Conservation (phyloP, 1,139 yeast species). For the Zhuliangozyma parablackwelliae region DNA sequence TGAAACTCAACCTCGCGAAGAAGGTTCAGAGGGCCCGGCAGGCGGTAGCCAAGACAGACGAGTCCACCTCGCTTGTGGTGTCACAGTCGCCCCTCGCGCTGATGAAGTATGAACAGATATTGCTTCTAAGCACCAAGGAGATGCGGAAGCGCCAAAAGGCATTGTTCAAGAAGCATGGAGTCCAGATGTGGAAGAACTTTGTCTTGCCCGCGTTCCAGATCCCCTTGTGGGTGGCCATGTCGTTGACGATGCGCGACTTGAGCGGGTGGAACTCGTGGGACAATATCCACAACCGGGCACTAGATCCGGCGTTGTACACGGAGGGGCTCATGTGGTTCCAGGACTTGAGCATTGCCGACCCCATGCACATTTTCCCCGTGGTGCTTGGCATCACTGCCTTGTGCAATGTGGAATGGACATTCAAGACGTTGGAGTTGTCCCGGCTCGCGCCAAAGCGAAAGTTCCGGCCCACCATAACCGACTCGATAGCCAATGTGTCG, state of each 20-base stretch:
- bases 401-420: constrained; percentile 74
- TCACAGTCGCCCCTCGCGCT: constrained; percentile 30
- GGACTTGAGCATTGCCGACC: constrained; percentile 61
- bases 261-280: constrained; percentile 68
- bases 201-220: constrained; percentile 74
- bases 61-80: constrained; percentile 7
- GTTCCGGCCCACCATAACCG: constrained; percentile 57
- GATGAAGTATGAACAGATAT: constrained; percentile 75
- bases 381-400: constrained; percentile 66
- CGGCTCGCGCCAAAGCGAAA: constrained; percentile 35
- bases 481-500: constrained; percentile 57
- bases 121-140: constrained; percentile 71
- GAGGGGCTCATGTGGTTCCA: constrained; percentile 60
- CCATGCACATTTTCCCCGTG: constrained; percentile 62
- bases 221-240: constrained; percentile 83
- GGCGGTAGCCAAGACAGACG: constrained; percentile 15
- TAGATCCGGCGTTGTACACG: constrained; percentile 49
- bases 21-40: constrained; percentile 38
- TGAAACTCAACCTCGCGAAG: constrained; percentile 66
- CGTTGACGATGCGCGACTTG: constrained; percentile 68
- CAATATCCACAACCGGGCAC: constrained; percentile 39
- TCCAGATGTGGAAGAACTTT: constrained; percentile 78
- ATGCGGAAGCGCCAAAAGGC: constrained; percentile 66
- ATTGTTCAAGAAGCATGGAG: constrained; percentile 59
- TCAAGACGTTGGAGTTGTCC: constrained; percentile 52